A percentile compares a stretch with the other conserved stretches of the same genome.
These are phyloP conservation scores for Warburgia ugandensis DNA, from an alignment of 164 flowering plant species.

Conservation along the genomic window DNA sequence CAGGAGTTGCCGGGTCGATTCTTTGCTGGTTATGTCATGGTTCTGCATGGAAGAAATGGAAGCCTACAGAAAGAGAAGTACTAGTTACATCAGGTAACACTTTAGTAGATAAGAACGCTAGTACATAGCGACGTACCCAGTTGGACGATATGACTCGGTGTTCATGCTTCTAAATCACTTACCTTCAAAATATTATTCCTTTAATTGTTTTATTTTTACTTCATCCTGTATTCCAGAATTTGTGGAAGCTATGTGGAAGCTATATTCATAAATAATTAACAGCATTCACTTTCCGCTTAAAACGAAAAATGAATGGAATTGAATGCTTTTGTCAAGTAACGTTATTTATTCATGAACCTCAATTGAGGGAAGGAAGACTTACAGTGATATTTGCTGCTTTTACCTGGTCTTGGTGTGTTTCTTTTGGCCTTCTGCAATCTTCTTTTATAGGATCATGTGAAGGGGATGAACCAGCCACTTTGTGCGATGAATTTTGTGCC, in stretches of 20 bases:
- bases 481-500: constrained; percentile 12
- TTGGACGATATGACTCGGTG: too few relatives aligned
- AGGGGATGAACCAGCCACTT: constrained; percentile 10
- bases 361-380: constrained; percentile 19
- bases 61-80: too few relatives aligned
- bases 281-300: neutral
- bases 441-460: constrained; percentile 7
- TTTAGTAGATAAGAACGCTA: too few relatives aligned
- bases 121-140: too few relatives aligned
- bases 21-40: constrained; percentile 8
- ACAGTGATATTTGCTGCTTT: constrained; percentile 26
- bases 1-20: constrained; percentile 15
- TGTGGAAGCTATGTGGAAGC: neutral
- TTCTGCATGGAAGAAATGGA: constrained; percentile 9
- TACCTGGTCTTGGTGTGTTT: constrained; percentile 2
- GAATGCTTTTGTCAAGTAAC: neutral
- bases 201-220: too few relatives aligned
- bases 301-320: too few relatives aligned
- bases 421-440: constrained; percentile 21
- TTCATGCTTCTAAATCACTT: too few relatives aligned
- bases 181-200: too few relatives aligned
- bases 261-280: neutral
- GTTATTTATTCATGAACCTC: neutral
- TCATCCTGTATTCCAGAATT: neutral
- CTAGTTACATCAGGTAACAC: too few relatives aligned